A percentile compares a stretch with the other conserved stretches of the same genome.
These are phyloP conservation scores for Hanseniaspora valbyensis DNA, from an alignment of 805 yeast species.

Conservation along the genomic window DNA sequence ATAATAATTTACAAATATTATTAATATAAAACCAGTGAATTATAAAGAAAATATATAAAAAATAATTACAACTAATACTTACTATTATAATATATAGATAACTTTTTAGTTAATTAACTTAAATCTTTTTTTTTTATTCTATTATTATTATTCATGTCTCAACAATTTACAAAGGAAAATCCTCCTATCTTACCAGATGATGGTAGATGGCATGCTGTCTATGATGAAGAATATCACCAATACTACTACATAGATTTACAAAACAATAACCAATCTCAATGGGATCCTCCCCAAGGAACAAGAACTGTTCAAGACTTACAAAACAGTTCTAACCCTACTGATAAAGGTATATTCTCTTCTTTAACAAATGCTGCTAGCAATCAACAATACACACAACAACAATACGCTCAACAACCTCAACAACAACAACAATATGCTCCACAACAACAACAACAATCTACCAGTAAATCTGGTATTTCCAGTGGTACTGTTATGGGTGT, in stretches of 20 bases:
- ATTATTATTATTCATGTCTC: neutral
- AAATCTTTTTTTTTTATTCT: neutral
- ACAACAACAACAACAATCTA: constrained; percentile 20
- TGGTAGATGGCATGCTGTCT: constrained; percentile 62
- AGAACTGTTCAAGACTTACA: constrained; percentile 19
- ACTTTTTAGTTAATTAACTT: too few relatives aligned
- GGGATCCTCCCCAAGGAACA: constrained; percentile 74
- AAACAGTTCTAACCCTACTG: constrained; percentile 29
- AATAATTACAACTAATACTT: too few relatives aligned
- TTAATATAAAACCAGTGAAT: too few relatives aligned
- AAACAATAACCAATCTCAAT: constrained; percentile 64
- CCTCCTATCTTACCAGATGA: constrained; percentile 51
- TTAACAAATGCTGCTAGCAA: constrained; percentile 7
- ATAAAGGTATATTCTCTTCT: constrained; percentile 1
- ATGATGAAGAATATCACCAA: constrained; percentile 56
- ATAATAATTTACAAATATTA: too few relatives aligned
- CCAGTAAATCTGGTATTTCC: constrained; percentile 21
- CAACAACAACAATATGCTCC: constrained; percentile 21
- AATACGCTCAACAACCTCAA: constrained; percentile 20
- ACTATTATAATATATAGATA: too few relatives aligned
- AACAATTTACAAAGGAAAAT: constrained; percentile 21
- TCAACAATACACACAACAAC: constrained; percentile 17
- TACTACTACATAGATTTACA: constrained; percentile 70
- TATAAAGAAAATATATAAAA: too few relatives aligned
- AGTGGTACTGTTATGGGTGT: constrained; percentile 16